Evolutionary conservation across 768 basidiomycete genomes (phyloP).

Genomic region (Pleurotus tuber-regium): DNA sequence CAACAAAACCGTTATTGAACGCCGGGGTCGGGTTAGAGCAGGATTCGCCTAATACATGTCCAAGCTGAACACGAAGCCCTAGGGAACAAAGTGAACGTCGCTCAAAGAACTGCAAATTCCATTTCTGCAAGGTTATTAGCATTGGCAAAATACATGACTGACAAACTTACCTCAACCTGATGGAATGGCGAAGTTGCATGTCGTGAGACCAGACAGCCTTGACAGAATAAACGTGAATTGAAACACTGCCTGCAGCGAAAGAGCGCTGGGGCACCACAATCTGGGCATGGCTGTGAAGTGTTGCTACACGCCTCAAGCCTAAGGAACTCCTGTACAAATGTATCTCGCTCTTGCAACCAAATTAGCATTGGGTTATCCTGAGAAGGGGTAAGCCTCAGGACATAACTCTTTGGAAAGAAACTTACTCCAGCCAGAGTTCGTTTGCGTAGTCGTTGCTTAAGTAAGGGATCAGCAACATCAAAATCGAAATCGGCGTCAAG

Average conservation of each 20-base stretch:
- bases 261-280: not conserved
- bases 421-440: too few relatives aligned
- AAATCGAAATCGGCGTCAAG: too few relatives aligned
- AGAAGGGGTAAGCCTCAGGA: too few relatives aligned
- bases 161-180: not conserved
- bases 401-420: too few relatives aligned
- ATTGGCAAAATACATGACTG: not conserved
- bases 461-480: too few relatives aligned
- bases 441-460: too few relatives aligned
- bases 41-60: not conserved
- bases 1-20: not conserved
- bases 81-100: not conserved
- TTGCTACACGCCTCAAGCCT: not conserved
- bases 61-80: not conserved
- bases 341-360: not conserved
- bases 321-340: not conserved
- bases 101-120: not conserved
- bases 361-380: slow-evolving; percentile 2
- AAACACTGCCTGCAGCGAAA: not conserved
- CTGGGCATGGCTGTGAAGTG: not conserved
- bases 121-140: not conserved
- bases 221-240: not conserved
- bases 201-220: not conserved
- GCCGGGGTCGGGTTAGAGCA: not conserved
- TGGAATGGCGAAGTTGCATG: not conserved